phyloP scores from a whole-genome alignment of 2,329 filamentous ascomycete species.

The Penicillium sclerotiorum region DNA sequence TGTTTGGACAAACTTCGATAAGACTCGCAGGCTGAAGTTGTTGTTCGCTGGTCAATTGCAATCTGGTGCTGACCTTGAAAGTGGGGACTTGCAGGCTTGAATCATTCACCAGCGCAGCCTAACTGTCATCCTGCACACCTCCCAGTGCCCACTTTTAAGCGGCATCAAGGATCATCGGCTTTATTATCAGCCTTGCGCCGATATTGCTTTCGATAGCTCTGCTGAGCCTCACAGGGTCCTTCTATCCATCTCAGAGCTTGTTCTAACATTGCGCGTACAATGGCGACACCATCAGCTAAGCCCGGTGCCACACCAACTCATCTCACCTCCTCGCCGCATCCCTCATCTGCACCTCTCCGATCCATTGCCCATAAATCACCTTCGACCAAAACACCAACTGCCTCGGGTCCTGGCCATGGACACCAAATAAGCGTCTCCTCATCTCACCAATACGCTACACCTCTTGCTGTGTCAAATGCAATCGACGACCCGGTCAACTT shows the following conservation, averaged over 20 bases:
- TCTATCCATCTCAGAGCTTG: background rate
- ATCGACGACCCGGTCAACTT: slow-evolving; percentile 47
- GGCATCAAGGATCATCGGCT: background rate
- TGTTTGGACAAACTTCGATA: background rate
- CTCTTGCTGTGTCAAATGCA: slow-evolving; percentile 39
- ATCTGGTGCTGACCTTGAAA: background rate
- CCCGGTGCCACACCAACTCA: slow-evolving; percentile 48
- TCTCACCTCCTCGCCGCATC: slow-evolving; percentile 48
- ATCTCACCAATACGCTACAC: slow-evolving; percentile 48
- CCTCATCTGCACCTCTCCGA: slow-evolving; percentile 43
- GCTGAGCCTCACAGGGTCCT: background rate
- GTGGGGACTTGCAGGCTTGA: background rate
- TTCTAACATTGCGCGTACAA: slow-evolving; percentile 19
- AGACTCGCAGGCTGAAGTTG: background rate
- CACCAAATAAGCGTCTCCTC: slow-evolving; percentile 37
- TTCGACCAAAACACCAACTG: slow-evolving; percentile 48
- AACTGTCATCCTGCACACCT: background rate
- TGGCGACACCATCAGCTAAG: slow-evolving; percentile 51
- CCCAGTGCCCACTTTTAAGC: background rate
- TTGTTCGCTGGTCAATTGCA: background rate
- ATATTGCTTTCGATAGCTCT: background rate
- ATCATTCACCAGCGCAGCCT: background rate
- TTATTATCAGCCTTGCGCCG: background rate
- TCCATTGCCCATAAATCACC: slow-evolving; percentile 50
- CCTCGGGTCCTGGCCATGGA: slow-evolving; percentile 38